Conservation (phyloP, 345 rosid species). For the Aquilaria yunnanensis region DNA sequence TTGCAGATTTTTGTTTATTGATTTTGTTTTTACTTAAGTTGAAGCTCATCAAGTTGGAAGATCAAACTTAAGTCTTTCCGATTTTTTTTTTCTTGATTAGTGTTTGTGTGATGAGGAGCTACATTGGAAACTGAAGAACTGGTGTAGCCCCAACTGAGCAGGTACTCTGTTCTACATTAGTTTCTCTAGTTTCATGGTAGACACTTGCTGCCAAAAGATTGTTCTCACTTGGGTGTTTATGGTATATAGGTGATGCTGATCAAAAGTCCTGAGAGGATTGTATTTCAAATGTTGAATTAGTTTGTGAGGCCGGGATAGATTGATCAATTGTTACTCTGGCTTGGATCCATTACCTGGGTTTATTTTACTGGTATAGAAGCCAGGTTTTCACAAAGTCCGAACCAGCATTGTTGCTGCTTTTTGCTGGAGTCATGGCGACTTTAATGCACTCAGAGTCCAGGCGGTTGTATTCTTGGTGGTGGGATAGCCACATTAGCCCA, state of each 20-base stretch:
- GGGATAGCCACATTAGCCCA: conserved; percentile 91
- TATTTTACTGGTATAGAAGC: conserved; percentile 35
- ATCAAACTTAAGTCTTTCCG: conserved; percentile 21
- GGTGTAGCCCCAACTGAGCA: conserved; percentile 9
- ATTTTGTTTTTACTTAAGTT: neutral
- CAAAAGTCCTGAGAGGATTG: conserved; percentile 6
- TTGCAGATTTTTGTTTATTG: neutral
- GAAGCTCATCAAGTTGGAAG: conserved; percentile 7
- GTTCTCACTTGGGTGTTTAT: no score
- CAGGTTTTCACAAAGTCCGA: conserved; percentile 53
- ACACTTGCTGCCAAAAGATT: no score
- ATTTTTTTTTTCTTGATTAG: conserved; percentile 7
- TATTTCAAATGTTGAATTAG: neutral
- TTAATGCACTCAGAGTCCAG: conserved; percentile 50
- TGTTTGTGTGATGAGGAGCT: conserved; percentile 11
- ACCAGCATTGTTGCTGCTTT: conserved; percentile 39
- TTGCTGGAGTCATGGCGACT: conserved; percentile 72
- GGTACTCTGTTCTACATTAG: conserved; percentile 11
- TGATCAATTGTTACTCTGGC: conserved; percentile 45
- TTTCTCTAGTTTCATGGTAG: no score
- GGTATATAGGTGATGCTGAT: no score
- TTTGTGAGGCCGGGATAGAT: conserved; percentile 8
- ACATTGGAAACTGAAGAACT: conserved; percentile 5
- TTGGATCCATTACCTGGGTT: conserved; percentile 51
- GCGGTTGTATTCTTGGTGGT: conserved; percentile 95